phyloP scores from a whole-genome alignment of 2,329 filamentous ascomycete genomes.

The Didymella segeticola region DNA sequence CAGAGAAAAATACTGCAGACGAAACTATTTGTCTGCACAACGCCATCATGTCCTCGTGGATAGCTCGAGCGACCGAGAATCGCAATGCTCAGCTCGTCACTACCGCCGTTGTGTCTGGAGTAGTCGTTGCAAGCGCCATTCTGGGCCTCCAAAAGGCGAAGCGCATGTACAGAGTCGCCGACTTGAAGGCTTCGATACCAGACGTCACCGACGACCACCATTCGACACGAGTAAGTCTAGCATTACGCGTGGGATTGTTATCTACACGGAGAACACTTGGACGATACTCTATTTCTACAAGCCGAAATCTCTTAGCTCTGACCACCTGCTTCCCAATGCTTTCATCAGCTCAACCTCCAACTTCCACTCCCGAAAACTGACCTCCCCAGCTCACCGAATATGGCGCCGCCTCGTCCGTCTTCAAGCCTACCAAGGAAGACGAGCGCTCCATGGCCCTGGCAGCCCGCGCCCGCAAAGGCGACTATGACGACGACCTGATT shows the following conservation, averaged over 20 bases:
- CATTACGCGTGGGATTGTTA: too few species aligned
- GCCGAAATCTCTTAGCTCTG: too few species aligned
- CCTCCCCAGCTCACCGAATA: conserved; percentile 65
- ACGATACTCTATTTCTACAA: too few species aligned
- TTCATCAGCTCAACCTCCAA: conserved; percentile 27
- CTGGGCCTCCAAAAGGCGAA: conserved; percentile 64
- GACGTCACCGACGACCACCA: conserved; percentile 59
- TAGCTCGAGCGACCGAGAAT: conserved; percentile 52
- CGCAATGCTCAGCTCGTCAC: conserved; percentile 69
- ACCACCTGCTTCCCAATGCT: not conserved
- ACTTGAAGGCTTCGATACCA: conserved; percentile 68
- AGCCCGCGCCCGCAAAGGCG: conserved; percentile 65
- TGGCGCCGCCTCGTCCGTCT: conserved; percentile 59
- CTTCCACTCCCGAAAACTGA: conserved; percentile 42
- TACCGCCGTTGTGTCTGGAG: conserved; percentile 67
- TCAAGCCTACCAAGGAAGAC: conserved; percentile 59
- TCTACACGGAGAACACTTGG: too few species aligned
- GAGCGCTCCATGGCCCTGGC: conserved; percentile 65
- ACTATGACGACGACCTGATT: conserved; percentile 78
- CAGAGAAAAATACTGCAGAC: too few species aligned
- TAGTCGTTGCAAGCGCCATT: conserved; percentile 60
- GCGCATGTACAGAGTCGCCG: conserved; percentile 61
- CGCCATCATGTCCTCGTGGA: conserved; percentile 54
- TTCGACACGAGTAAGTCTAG: conserved; percentile 56
- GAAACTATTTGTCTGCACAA: not conserved